Conservation (phyloP, 495 filamentous ascomycete species). For the Aspergillus asperescens region DNA sequence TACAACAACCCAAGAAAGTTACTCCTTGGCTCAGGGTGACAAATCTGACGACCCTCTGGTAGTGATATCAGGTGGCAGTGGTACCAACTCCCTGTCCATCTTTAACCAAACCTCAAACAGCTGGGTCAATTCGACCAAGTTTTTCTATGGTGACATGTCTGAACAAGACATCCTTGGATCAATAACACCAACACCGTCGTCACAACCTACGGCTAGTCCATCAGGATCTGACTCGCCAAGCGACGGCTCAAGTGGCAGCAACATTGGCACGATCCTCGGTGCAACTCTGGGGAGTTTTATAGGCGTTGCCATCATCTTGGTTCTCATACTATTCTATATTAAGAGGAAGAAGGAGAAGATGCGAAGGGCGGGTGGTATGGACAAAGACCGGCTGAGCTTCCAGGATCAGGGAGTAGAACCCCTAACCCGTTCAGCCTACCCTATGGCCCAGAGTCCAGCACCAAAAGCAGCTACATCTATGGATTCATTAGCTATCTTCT, state of each 20-base stretch:
- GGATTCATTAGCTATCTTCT: constrained; percentile 42
- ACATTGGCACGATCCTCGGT: constrained; percentile 61
- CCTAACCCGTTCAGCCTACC: constrained; percentile 38
- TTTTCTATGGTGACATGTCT: constrained; percentile 50
- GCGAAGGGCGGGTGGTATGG: constrained; percentile 48
- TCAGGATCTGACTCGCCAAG: constrained; percentile 29
- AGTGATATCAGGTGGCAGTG: constrained; percentile 71
- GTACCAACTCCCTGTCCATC: constrained; percentile 56
- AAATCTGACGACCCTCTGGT: constrained; percentile 48
- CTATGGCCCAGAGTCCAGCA: constrained; percentile 39
- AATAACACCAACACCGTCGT: constrained; percentile 24
- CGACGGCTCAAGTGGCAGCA: constrained; percentile 16
- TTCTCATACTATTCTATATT: constrained; percentile 62
- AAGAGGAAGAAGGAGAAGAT: constrained; percentile 54
- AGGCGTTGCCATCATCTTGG: constrained; percentile 64
- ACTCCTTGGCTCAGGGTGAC: constrained; percentile 54
- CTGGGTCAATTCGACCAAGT: constrained; percentile 71
- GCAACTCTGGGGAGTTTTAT: constrained; percentile 74
- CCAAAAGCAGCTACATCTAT: constrained; percentile 44
- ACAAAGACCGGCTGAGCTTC: constrained; percentile 59
- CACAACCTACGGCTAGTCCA: constrained; percentile 33
- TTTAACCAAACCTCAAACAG: constrained; percentile 74
- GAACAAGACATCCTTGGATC: constrained; percentile 30
- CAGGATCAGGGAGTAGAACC: constrained; percentile 56
- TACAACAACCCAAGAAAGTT: constrained; percentile 53